These are phyloP conservation scores for Cicer chorassanicum DNA, from an alignment of 306 rosid species.

Conservation along the genomic window DNA sequence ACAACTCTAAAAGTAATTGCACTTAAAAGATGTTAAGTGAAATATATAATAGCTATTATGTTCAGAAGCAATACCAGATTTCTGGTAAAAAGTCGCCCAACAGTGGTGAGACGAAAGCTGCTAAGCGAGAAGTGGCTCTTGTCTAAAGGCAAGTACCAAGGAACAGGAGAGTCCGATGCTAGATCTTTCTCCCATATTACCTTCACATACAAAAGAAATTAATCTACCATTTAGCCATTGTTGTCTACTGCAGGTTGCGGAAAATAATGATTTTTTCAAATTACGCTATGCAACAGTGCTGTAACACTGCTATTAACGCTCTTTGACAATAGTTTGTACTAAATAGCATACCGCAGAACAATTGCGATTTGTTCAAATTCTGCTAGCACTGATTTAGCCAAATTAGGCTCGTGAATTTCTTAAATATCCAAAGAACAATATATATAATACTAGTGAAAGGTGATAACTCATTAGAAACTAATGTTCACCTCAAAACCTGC, in stretches of 20 bases:
- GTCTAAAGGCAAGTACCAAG: constrained; percentile 98
- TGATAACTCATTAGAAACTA: constrained; percentile 2
- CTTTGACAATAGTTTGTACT: too few relatives aligned
- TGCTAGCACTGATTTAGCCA: too few relatives aligned
- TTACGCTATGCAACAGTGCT: too few relatives aligned
- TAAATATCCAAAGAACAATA: constrained; percentile 16
- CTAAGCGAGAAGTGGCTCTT: constrained; percentile 81
- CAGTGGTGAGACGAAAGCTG: constrained; percentile 86
- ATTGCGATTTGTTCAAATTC: too few relatives aligned
- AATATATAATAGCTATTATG: constrained; percentile 13
- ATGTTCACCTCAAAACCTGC: constrained; percentile 93
- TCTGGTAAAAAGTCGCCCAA: constrained; percentile 81
- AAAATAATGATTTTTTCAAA: too few relatives aligned
- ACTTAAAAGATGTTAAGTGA: constrained; percentile 9
- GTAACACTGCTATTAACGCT: too few relatives aligned
- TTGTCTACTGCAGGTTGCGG: too few relatives aligned
- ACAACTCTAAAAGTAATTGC: constrained; percentile 5
- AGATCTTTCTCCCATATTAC: constrained; percentile 90
- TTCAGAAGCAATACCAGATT: constrained; percentile 67
- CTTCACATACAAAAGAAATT: constrained; percentile 48
- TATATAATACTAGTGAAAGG: constrained; percentile 17
- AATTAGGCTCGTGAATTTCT: constrained; percentile 1
- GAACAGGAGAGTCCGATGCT: constrained; percentile 66
- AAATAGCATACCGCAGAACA: too few relatives aligned
- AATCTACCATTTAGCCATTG: not conserved